Percentiles rank a stretch among this genome's conserved stretches.
Conservation (phyloP, 768 basidiomycete species). For the Pisolithus tinctorius region DNA sequence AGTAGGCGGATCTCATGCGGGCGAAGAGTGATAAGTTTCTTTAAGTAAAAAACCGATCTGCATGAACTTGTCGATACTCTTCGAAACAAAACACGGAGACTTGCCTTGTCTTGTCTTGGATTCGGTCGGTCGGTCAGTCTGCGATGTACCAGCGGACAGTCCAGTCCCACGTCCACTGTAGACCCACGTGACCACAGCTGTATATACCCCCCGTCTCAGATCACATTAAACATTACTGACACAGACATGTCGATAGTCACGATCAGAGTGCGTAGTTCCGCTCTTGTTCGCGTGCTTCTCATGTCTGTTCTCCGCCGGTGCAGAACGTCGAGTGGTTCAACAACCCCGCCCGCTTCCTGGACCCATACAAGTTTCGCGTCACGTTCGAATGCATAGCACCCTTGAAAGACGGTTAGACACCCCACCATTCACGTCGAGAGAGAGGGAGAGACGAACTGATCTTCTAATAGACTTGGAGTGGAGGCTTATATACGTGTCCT, state of each 20-base stretch:
- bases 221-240: neutral
- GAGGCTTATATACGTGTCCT: conserved; percentile 95
- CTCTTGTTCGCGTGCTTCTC: neutral
- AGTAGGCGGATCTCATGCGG: conserved; percentile 17
- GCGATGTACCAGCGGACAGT: too few species aligned
- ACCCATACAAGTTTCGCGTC: conserved; percentile 88
- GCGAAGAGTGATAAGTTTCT: neutral
- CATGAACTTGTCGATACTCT: neutral
- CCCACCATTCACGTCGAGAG: neutral
- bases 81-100: conserved; percentile 2
- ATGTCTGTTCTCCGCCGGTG: neutral
- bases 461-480: conserved; percentile 80
- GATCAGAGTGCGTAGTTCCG: conserved; percentile 44
- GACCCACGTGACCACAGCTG: conserved; percentile 1
- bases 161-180: neutral
- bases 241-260: conserved; percentile 59
- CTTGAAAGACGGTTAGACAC: conserved; percentile 69
- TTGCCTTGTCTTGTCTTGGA: neutral
- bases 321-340: conserved; percentile 88
- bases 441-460: neutral
- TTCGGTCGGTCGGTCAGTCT: too few species aligned
- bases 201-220: neutral
- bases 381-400: conserved; percentile 96
- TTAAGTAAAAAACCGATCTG: neutral
- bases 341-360: conserved; percentile 88